phyloP scores from a whole-genome alignment of 2,329 filamentous ascomycete genomes.

The Beauveria sp. region DNA sequence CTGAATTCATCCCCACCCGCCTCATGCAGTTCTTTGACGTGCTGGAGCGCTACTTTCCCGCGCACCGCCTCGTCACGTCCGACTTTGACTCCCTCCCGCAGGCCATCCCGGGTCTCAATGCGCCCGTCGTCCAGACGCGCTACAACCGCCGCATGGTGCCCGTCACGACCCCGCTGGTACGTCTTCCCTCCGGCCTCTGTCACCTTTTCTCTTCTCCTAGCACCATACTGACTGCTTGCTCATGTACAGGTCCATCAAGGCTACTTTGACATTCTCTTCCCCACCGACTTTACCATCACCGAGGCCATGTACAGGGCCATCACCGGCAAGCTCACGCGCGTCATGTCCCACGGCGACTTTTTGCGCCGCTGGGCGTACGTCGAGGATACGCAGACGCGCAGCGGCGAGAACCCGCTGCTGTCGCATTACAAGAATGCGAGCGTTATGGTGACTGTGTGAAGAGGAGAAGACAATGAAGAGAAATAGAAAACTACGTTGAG shows the following conservation, averaged over 20 bases:
- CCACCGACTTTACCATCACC: slow-evolving; percentile 86
- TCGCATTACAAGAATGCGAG: slow-evolving; percentile 94
- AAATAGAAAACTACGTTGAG: too few relatives aligned
- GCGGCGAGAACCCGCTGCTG: slow-evolving; percentile 87
- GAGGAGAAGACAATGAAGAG: not conserved
- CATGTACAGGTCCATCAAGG: slow-evolving; percentile 77
- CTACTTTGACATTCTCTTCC: slow-evolving; percentile 98
- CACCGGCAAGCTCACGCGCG: slow-evolving; percentile 83
- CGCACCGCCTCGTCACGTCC: slow-evolving; percentile 78
- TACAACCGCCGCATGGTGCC: slow-evolving; percentile 82
- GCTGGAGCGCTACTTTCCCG: slow-evolving; percentile 79
- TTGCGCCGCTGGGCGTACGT: slow-evolving; percentile 83
- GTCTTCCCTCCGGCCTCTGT: slow-evolving; percentile 22
- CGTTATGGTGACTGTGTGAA: slow-evolving; percentile 76
- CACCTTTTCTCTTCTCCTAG: not conserved
- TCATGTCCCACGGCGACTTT: slow-evolving; percentile 84
- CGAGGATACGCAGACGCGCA: slow-evolving; percentile 80
- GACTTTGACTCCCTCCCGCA: slow-evolving; percentile 87
- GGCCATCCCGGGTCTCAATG: slow-evolving; percentile 75
- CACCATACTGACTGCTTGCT: not conserved
- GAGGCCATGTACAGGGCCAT: slow-evolving; percentile 89
- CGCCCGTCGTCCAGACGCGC: slow-evolving; percentile 91
- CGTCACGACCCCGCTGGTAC: slow-evolving; percentile 81
- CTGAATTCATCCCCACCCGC: slow-evolving; percentile 90
- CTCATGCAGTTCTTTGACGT: slow-evolving; percentile 97